phyloP scores from a whole-genome alignment of 768 basidiomycete species.

The Postia placenta region DNA sequence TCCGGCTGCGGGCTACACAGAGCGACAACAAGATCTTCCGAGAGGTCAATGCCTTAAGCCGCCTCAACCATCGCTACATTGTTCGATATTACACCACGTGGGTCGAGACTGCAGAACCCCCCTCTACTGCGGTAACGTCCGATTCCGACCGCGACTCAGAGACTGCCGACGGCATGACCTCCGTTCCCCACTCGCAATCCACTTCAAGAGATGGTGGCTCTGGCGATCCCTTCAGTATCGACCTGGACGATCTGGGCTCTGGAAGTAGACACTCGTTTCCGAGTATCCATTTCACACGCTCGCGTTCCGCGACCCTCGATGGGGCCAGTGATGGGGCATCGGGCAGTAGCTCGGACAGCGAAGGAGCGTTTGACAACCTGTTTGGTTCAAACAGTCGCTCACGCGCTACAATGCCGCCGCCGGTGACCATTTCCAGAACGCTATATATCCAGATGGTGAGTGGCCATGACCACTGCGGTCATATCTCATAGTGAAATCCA shows the following conservation, averaged over 20 bases:
- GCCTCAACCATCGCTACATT: slow-evolving; percentile 83
- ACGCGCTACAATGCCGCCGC: slow-evolving; percentile 14
- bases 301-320: slow-evolving; percentile 34
- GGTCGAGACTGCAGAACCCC: slow-evolving; percentile 66
- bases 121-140: slow-evolving; percentile 39
- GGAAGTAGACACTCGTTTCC: slow-evolving; percentile 67
- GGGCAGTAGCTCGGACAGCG: slow-evolving; percentile 35
- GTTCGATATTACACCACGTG: slow-evolving; percentile 90
- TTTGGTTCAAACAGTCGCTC: slow-evolving; percentile 21
- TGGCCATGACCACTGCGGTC: too few species aligned
- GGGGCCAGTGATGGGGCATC: slow-evolving; percentile 38
- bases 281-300: slow-evolving; percentile 72
- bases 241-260: slow-evolving; percentile 56
- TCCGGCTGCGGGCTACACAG: slow-evolving; percentile 70
- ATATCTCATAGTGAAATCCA: too few species aligned
- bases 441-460: slow-evolving; percentile 93
- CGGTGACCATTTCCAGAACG: slow-evolving; percentile 35
- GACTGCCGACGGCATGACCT: slow-evolving; percentile 45
- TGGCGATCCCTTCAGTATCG: slow-evolving; percentile 53
- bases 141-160: slow-evolving; percentile 24
- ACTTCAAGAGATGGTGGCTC: slow-evolving; percentile 17
- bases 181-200: slow-evolving; percentile 43
- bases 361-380: slow-evolving; percentile 8
- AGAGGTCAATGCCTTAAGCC: slow-evolving; percentile 85
- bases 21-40: slow-evolving; percentile 86